phyloP scores from a whole-genome alignment of 2,329 filamentous ascomycete species.

The Aspergillus fumigatiaffinis region DNA sequence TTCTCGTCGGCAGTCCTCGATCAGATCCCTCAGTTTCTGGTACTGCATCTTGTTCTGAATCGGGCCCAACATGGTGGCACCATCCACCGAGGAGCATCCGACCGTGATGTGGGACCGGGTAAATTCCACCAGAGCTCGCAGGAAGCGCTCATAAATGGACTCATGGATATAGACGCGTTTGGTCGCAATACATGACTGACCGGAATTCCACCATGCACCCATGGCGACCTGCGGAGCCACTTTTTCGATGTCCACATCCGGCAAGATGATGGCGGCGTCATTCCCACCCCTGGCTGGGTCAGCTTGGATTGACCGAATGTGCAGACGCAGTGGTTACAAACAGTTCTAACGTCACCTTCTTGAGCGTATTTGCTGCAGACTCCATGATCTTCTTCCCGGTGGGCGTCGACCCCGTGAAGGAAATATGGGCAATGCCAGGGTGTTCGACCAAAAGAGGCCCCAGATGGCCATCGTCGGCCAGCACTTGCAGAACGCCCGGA shows the following conservation, averaged over 20 bases:
- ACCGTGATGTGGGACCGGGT: conserved; percentile 33
- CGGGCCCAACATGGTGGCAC: conserved; percentile 49
- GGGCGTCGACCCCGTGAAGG: conserved; percentile 52
- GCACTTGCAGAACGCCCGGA: conserved; percentile 50
- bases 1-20: conserved; percentile 24
- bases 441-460: too few relatives aligned
- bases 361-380: conserved; percentile 46
- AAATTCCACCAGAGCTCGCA: conserved; percentile 40
- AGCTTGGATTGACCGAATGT: too few relatives aligned
- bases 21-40: conserved; percentile 53
- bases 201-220: conserved; percentile 48
- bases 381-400: conserved; percentile 48
- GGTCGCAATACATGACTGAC: conserved; percentile 50
- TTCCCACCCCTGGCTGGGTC: conserved; percentile 42
- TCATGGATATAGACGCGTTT: conserved; percentile 60
- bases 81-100: conserved; percentile 18
- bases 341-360: conserved; percentile 49
- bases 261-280: conserved; percentile 49
- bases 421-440: conserved; percentile 51
- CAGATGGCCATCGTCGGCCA: conserved; percentile 52
- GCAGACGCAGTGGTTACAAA: too few relatives aligned
- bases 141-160: conserved; percentile 52
- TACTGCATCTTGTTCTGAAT: conserved; percentile 63
- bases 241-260: conserved; percentile 46
- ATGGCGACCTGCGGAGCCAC: conserved; percentile 39